Conservation (phyloP, 2,329 filamentous ascomycete species). For the Cucurbitaria berberidis region DNA sequence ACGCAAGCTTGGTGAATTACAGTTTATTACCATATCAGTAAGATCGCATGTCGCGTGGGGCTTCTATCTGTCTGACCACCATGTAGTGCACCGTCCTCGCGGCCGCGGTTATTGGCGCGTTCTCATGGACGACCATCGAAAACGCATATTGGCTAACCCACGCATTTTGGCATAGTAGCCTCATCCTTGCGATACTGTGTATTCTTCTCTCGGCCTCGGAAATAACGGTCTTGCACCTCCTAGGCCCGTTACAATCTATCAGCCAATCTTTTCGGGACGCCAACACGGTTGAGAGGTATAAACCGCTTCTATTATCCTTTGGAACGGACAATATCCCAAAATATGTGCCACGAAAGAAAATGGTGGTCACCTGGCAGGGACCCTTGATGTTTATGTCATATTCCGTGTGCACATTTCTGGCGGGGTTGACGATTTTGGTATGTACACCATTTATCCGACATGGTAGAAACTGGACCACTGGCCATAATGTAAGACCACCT, state of each 20-base stretch:
- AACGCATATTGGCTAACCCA: constrained; percentile 19
- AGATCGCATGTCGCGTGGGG: no score
- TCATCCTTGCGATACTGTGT: constrained; percentile 15
- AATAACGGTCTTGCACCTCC: constrained; percentile 7
- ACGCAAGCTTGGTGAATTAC: constrained; percentile 16
- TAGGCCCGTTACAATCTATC: constrained; percentile 2
- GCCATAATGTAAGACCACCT: neutral
- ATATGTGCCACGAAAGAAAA: constrained; percentile 12
- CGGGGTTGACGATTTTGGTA: neutral
- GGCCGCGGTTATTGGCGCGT: constrained; percentile 18
- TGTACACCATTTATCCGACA: neutral
- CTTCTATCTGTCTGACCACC: neutral
- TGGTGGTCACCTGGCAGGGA: constrained; percentile 21
- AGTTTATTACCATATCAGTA: constrained; percentile 21
- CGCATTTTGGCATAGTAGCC: constrained; percentile 17
- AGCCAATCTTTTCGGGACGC: neutral
- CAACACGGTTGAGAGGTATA: neutral
- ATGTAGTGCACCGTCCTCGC: constrained; percentile 18
- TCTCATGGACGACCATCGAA: constrained; percentile 18
- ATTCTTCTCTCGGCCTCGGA: constrained; percentile 15
- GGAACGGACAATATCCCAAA: neutral
- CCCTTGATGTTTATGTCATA: constrained; percentile 25
- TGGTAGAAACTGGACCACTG: neutral
- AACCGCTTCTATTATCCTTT: neutral
- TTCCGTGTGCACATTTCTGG: constrained; percentile 14